These are phyloP conservation scores for Phaseolus lunatus DNA, from an alignment of 306 rosid genomes.

Conservation along the genomic window DNA sequence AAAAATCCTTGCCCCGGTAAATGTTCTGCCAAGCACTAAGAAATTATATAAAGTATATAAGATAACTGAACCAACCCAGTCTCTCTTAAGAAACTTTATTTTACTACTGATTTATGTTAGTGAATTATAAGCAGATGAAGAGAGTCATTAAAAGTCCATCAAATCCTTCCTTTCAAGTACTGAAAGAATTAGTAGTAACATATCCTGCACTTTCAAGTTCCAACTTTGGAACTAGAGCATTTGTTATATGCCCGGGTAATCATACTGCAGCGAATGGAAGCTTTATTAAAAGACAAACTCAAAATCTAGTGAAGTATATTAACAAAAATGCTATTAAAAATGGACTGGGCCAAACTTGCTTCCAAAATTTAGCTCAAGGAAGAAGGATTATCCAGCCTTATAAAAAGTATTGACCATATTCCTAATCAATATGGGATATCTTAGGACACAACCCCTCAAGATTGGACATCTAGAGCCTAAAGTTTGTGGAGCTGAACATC, in stretches of 20 bases:
- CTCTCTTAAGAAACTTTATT: constrained; percentile 32
- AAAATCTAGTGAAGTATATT: constrained; percentile 32
- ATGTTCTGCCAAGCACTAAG: constrained; percentile 33
- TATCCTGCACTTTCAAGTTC: constrained; percentile 5
- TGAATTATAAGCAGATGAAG: constrained; percentile 21
- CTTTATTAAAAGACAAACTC: constrained; percentile 28
- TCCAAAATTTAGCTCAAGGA: background rate
- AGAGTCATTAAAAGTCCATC: constrained; percentile 15
- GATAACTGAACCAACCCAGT: constrained; percentile 19
- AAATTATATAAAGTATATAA: constrained; percentile 14
- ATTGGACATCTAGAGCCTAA: background rate
- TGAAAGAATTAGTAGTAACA: constrained; percentile 36
- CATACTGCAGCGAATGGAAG: constrained; percentile 21
- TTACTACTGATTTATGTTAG: constrained; percentile 18
- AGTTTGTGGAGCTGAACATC: background rate
- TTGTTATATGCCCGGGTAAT: constrained; percentile 13
- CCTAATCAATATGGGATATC: background rate
- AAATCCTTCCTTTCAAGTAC: constrained; percentile 36
- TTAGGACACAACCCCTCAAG: background rate
- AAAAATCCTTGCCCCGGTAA: background rate
- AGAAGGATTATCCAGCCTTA: background rate
- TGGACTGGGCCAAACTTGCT: background rate
- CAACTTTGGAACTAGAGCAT: background rate
- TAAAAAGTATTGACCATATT: constrained; percentile 2
- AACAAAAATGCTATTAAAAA: constrained; percentile 13